Evolutionary conservation across 208 protist species (phyloP).

Genomic region (Acanthamoeba polyphaga): DNA sequence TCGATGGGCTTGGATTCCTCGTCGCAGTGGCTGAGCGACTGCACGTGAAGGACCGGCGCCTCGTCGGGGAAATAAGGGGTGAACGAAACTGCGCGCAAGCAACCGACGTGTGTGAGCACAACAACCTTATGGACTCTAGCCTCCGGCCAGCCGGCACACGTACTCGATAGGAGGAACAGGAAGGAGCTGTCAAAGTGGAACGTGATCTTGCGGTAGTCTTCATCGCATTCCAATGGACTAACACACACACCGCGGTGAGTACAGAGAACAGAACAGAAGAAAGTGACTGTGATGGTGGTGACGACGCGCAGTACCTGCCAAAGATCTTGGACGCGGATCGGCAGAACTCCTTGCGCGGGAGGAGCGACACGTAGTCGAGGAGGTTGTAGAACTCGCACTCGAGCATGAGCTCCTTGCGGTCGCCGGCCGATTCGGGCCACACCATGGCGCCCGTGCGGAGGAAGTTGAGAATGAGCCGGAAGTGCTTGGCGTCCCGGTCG

Average conservation of each 20-base stretch:
- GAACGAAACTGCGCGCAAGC: neutral
- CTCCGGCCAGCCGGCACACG: neutral
- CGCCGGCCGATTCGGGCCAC: slow-evolving; percentile 37
- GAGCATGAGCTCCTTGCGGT: slow-evolving; percentile 60
- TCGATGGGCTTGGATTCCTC: neutral
- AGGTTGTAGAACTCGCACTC: slow-evolving; percentile 73
- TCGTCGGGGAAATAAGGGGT: slow-evolving; percentile 62
- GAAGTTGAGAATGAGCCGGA: slow-evolving; percentile 64
- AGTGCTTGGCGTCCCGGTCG: slow-evolving; percentile 63
- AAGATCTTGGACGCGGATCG: neutral
- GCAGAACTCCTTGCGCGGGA: slow-evolving; percentile 58
- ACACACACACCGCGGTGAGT: neutral
- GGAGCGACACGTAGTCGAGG: slow-evolving; percentile 22
- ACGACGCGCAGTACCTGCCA: neutral
- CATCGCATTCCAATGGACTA: slow-evolving; percentile 18
- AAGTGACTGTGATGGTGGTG: too few relatives aligned
- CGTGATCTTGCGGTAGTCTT: slow-evolving; percentile 54
- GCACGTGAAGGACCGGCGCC: slow-evolving; percentile 19
- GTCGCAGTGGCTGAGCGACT: slow-evolving; percentile 41
- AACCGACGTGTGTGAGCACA: neutral
- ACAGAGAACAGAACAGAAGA: too few relatives aligned
- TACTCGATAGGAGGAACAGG: slow-evolving; percentile 56
- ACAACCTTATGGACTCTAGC: neutral
- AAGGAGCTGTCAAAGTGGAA: slow-evolving; percentile 59
- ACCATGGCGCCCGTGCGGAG: slow-evolving; percentile 57